Conservation (phyloP, 164 flowering plant species). For the Macadamia tetraphylla region DNA sequence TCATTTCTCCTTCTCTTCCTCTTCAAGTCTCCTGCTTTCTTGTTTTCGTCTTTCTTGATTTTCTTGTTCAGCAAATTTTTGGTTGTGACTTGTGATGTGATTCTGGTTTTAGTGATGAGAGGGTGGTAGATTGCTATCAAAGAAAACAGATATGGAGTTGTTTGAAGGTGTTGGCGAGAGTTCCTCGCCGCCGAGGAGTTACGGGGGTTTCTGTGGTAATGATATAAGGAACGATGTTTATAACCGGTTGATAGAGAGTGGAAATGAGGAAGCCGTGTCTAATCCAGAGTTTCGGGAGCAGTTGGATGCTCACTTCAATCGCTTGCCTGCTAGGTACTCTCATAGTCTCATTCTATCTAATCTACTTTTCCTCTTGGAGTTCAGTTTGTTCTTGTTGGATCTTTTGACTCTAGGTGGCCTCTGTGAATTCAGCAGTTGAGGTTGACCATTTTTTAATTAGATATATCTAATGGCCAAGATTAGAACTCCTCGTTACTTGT, state of each 20-base stretch:
- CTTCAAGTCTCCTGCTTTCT: not conserved
- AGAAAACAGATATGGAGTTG: constrained; percentile 47
- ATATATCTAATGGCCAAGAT: not conserved
- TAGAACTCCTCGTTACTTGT: not conserved
- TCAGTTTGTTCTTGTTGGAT: not conserved
- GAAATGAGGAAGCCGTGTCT: constrained; percentile 52
- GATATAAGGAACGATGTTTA: constrained; percentile 67
- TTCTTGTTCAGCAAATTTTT: not conserved
- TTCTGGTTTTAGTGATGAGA: not conserved
- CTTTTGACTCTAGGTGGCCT: not conserved
- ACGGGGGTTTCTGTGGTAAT: constrained; percentile 38
- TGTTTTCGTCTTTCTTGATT: not conserved
- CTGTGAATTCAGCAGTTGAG: not conserved
- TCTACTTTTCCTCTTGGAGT: not conserved
- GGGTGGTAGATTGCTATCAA: constrained; percentile 7
- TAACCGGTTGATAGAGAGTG: constrained; percentile 55
- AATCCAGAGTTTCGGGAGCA: constrained; percentile 68
- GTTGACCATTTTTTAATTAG: not conserved
- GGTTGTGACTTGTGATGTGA: not conserved
- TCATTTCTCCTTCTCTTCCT: not conserved
- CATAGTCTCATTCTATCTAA: not conserved
- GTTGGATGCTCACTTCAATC: constrained; percentile 76
- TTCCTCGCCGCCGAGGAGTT: constrained; percentile 69
- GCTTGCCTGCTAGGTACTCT: constrained; percentile 74
- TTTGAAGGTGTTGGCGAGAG: constrained; percentile 92